Percentiles rank a stretch among this genome's conserved stretches.
These are phyloP conservation scores for Lineolata rhizophorae DNA, from an alignment of 495 filamentous ascomycete genomes.

Conservation along the genomic window DNA sequence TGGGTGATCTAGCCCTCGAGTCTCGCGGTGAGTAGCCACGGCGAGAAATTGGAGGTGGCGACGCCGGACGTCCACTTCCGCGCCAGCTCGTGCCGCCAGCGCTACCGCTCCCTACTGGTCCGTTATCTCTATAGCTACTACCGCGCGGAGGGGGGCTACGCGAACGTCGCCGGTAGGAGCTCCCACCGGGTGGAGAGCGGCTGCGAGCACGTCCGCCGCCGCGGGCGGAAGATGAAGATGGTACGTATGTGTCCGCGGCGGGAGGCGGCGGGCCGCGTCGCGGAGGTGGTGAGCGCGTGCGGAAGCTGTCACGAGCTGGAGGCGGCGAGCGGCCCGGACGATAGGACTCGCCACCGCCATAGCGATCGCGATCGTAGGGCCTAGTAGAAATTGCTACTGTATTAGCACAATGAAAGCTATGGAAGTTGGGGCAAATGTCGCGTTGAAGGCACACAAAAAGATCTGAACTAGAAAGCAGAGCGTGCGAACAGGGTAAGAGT, in stretches of 20 bases:
- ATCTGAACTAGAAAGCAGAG: neutral
- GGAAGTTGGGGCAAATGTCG: too few relatives aligned
- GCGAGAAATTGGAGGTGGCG: constrained; percentile 17
- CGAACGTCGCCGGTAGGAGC: constrained; percentile 17
- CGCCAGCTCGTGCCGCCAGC: constrained; percentile 6
- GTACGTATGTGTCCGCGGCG: constrained; percentile 19
- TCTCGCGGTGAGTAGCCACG: constrained; percentile 11
- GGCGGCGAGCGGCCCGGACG: constrained; percentile 15
- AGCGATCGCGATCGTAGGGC: constrained; percentile 4
- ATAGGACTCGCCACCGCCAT: constrained; percentile 15
- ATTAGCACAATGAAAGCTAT: too few relatives aligned
- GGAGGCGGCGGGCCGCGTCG: constrained; percentile 5
- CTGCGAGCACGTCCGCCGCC: constrained; percentile 10
- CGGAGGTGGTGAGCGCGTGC: constrained; percentile 8
- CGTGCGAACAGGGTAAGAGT: neutral
- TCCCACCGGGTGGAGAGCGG: constrained; percentile 16
- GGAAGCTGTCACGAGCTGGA: constrained; percentile 2
- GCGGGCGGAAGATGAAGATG: too few relatives aligned
- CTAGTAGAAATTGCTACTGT: constrained; percentile 1
- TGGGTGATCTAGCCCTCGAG: constrained; percentile 11
- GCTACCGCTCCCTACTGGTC: too few relatives aligned
- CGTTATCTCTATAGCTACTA: constrained; percentile 8
- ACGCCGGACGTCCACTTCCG: constrained; percentile 14
- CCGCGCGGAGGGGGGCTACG: constrained; percentile 18
- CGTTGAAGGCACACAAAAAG: too few relatives aligned